Conservation (phyloP, 2,329 filamentous ascomycete genomes). For the Aspergillus sp. region DNA sequence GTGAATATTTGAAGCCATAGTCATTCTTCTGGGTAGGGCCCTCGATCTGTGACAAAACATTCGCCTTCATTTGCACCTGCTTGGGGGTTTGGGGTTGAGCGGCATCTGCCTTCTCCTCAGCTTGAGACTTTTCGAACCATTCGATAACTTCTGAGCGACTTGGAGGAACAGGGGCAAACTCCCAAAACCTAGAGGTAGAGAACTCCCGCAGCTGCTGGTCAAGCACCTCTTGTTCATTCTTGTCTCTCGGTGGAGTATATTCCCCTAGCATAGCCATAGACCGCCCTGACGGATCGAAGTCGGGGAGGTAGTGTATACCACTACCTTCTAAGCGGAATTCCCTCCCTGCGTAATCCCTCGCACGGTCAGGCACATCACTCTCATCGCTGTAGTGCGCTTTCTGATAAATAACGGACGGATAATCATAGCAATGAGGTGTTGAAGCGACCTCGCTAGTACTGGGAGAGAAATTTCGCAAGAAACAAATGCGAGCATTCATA, state of each 20-base stretch:
- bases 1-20: conserved; percentile 83
- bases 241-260: conserved; percentile 54
- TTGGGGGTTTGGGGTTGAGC: conserved; percentile 11
- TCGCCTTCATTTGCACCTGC: conserved; percentile 25
- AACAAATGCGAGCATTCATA: conserved; percentile 23
- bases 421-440: conserved; percentile 58
- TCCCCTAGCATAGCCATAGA: conserved; percentile 60
- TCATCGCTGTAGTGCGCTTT: conserved; percentile 84
- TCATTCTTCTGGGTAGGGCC: conserved; percentile 81
- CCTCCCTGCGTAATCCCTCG: conserved; percentile 81
- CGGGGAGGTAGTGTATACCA: conserved; percentile 75
- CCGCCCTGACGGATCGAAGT: conserved; percentile 68
- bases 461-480: conserved; percentile 32
- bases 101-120: conserved; percentile 4
- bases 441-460: conserved; percentile 50
- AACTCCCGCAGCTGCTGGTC: conserved; percentile 56
- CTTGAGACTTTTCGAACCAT: conserved; percentile 61
- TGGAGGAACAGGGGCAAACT: conserved; percentile 72
- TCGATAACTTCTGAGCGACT: conserved; percentile 66
- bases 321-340: conserved; percentile 78
- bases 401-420: conserved; percentile 75
- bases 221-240: conserved; percentile 51
- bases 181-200: conserved; percentile 73
- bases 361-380: conserved; percentile 74
- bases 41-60: conserved; percentile 76